These are phyloP conservation scores for Schoenoplectus tabernaemontani DNA, from an alignment of 202 grass and related monocot genomes.

Conservation along the genomic window DNA sequence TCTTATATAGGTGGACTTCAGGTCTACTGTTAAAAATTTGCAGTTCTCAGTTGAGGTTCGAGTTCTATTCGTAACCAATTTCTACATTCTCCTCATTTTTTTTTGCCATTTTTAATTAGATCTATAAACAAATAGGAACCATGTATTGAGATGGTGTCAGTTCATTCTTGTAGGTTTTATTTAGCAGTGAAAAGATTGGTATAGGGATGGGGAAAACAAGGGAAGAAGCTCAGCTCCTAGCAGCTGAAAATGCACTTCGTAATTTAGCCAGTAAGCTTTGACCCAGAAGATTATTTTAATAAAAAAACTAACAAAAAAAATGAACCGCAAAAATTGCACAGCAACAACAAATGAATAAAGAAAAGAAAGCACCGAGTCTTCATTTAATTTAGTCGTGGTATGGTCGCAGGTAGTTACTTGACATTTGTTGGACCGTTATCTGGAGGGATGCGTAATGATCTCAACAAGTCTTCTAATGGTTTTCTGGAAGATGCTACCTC, in stretches of 20 bases:
- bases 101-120: neutral
- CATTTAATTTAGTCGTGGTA: neutral
- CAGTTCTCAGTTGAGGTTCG: conserved; percentile 84
- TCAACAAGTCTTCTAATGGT: conserved; percentile 52
- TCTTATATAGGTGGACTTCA: conserved; percentile 67
- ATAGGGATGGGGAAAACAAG: conserved; percentile 77
- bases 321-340: neutral
- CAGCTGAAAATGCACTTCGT: conserved; percentile 79
- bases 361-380: neutral
- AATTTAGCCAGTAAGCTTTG: conserved; percentile 62
- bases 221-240: conserved; percentile 82
- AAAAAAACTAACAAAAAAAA: neutral
- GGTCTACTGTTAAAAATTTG: conserved; percentile 50
- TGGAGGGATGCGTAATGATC: conserved; percentile 33
- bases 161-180: conserved; percentile 62
- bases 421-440: conserved; percentile 46
- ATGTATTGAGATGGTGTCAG: conserved; percentile 19
- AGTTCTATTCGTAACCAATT: conserved; percentile 19
- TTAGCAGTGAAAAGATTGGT: conserved; percentile 81
- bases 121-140: neutral
- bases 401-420: conserved; percentile 58
- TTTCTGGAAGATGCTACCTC: conserved; percentile 50
- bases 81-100: conserved; percentile 17
- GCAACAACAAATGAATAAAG: neutral
- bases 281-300: neutral